Conservation (phyloP, 2,329 filamentous ascomycete species). For the Onygenales sp. region DNA sequence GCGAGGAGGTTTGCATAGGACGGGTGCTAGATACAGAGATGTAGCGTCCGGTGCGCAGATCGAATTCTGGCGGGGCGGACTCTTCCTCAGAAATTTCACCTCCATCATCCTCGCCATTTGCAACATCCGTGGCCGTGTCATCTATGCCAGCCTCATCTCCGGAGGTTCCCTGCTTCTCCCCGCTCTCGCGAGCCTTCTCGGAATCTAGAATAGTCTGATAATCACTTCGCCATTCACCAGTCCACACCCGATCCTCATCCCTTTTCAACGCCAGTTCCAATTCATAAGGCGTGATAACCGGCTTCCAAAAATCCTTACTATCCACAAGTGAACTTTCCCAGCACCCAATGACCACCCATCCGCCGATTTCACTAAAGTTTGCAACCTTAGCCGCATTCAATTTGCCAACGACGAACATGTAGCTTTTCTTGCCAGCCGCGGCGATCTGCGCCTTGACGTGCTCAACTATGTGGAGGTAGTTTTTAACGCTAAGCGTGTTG, state of each 20-base stretch:
- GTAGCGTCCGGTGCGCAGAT: constrained; percentile 78
- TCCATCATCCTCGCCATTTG: constrained; percentile 39
- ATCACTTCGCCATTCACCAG: constrained; percentile 78
- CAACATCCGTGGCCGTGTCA: constrained; percentile 10
- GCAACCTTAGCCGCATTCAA: constrained; percentile 91
- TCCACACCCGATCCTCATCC: constrained; percentile 74
- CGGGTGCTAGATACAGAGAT: constrained; percentile 64
- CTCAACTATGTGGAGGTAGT: constrained; percentile 75
- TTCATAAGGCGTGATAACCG: constrained; percentile 93
- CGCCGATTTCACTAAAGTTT: constrained; percentile 90
- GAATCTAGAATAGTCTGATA: constrained; percentile 58
- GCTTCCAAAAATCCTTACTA: constrained; percentile 77
- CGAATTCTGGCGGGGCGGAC: constrained; percentile 73
- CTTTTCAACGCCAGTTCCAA: constrained; percentile 65
- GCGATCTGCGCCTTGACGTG: constrained; percentile 64
- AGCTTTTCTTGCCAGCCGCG: constrained; percentile 81
- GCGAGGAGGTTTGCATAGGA: constrained; percentile 30
- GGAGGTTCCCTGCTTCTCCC: constrained; percentile 16
- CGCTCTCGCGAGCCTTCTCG: constrained; percentile 15
- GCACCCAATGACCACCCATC: constrained; percentile 95
- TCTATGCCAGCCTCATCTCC: constrained; percentile 13
- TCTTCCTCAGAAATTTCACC: constrained; percentile 55
- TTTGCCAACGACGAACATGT: constrained; percentile 94
- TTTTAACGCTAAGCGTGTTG: constrained; percentile 86
- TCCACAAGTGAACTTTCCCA: constrained; percentile 95